Evolutionary conservation across 176 grass and related monocot species (phyloP).

Genomic region (Phragmites australis): DNA sequence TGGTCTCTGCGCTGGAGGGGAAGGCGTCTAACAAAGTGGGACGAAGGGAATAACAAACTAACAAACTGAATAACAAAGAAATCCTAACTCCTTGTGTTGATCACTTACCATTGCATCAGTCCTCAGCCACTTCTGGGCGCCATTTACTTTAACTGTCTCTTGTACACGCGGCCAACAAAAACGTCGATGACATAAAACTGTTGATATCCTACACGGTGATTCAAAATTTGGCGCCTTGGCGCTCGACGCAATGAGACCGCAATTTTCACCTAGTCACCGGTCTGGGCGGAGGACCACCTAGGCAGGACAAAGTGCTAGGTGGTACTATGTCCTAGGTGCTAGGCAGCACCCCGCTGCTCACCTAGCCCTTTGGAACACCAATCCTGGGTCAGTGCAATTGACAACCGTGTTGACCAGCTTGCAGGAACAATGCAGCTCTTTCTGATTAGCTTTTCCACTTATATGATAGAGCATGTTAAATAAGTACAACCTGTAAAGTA

Average conservation of each 20-base stretch:
- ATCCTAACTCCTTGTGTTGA: too few species aligned
- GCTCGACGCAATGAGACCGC: not conserved
- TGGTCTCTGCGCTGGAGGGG: too few species aligned
- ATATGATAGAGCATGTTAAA: constrained; percentile 1
- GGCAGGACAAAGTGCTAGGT: not conserved
- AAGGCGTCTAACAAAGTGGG: too few species aligned
- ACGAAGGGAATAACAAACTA: not conserved
- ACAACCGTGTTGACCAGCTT: not conserved
- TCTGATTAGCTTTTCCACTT: not conserved
- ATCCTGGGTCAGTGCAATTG: not conserved
- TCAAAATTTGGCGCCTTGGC: not conserved
- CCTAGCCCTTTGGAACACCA: too few species aligned
- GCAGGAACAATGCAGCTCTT: constrained; percentile 1
- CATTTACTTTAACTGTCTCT: too few species aligned
- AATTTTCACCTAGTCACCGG: not conserved
- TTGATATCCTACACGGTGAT: not conserved
- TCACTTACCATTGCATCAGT: too few species aligned
- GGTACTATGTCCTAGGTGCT: not conserved
- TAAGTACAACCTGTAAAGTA: not conserved
- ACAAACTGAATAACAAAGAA: too few species aligned
- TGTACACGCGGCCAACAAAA: too few species aligned
- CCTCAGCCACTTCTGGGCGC: too few species aligned
- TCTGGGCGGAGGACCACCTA: not conserved
- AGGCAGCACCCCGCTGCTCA: not conserved
- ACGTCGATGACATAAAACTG: too few species aligned